Conservation (phyloP, 78 protist species). For the Chrysochromulina tobinii region DNA sequence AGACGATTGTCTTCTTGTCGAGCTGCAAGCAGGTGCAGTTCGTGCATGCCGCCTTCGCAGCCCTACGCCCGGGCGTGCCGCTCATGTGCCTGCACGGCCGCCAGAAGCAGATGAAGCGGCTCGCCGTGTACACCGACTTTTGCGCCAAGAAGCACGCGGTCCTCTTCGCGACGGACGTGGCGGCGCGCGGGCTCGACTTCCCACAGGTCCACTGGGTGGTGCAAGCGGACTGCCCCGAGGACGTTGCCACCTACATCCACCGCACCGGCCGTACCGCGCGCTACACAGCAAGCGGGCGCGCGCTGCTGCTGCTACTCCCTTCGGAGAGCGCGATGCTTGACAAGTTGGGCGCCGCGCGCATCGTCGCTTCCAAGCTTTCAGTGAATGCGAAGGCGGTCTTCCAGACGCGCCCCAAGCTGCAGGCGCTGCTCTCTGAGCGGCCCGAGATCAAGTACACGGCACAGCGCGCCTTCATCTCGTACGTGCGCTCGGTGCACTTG, state of each 20-base stretch:
- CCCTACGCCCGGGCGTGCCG: constrained; percentile 81
- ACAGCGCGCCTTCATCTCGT: constrained; percentile 71
- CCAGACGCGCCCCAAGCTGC: background rate
- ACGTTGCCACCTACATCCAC: constrained; percentile 92
- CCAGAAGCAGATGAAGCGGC: constrained; percentile 74
- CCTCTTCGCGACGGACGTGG: constrained; percentile 95
- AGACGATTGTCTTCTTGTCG: constrained; percentile 89
- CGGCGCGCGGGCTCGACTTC: constrained; percentile 98
- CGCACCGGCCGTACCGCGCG: constrained; percentile 98
- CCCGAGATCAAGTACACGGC: constrained; percentile 67
- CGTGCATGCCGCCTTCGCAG: constrained; percentile 68
- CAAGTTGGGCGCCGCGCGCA: background rate
- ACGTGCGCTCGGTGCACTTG: constrained; percentile 65
- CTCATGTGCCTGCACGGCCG: constrained; percentile 84
- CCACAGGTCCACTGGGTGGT: constrained; percentile 96
- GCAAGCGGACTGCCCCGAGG: constrained; percentile 95
- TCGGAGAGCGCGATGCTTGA: background rate
- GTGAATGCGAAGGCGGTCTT: background rate
- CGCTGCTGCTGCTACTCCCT: constrained; percentile 38
- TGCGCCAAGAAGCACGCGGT: constrained; percentile 69
- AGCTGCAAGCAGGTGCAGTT: constrained; percentile 92
- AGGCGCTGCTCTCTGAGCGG: constrained; percentile 23
- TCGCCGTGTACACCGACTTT: constrained; percentile 21
- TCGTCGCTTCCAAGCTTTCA: background rate
- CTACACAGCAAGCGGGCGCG: constrained; percentile 36